Evolutionary conservation across 2,329 filamentous ascomycete genomes (phyloP), one percentile per base, ranked within the genome.

Genomic region (Cladorrhinum sp.): DNA sequence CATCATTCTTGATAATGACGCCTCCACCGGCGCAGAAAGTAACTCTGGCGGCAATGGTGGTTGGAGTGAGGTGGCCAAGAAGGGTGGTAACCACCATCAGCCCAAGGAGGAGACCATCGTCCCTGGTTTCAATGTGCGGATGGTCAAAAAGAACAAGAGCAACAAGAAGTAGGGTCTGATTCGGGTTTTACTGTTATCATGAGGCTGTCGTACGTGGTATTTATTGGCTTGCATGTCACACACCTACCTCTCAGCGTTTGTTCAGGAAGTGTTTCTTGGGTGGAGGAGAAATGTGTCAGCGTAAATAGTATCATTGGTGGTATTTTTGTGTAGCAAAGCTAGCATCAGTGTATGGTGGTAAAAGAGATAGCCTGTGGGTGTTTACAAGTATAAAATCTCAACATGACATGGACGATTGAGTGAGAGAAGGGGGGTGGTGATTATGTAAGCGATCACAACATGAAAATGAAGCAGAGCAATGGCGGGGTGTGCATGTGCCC

Each of bases 31-130:
- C 4, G 78, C 79, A 53, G 75, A 70, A 23, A 76, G 78, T 65
- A 74, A 75, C 49, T 79, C 76, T 66, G 79, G 76, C 54, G 70
- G 76, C 24, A 78, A 81, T 24, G 87, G 90, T 58, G 93, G 93
- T 20, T 99, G 95, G 95, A 96, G 84, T 68, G 95, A 98, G 77
- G 95, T 99, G 56, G 95, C 95, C 1, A 98, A 98, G 87, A 97
- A 97, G 81, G 89, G 90, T 53, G 76, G 78, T 58, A 77, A 79
- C 59, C 75, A 53, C 72, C 74, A 52, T 72, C 76, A 59, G 2
- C 45, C 69, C 13, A 76, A 78, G 67, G 80, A 76, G 67, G 77
- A 75, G 10, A 68, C 74, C 6, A 64, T 45, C 27, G 72, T 76
- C n/a, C 73, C 77, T 49, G 84, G 81, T 23, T 98, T 97, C 79